Evolutionary conservation across 2,329 filamentous ascomycete genomes (phyloP), one percentile per base, ranked within the genome.

Genomic region (Hypoxylon sp.): DNA sequence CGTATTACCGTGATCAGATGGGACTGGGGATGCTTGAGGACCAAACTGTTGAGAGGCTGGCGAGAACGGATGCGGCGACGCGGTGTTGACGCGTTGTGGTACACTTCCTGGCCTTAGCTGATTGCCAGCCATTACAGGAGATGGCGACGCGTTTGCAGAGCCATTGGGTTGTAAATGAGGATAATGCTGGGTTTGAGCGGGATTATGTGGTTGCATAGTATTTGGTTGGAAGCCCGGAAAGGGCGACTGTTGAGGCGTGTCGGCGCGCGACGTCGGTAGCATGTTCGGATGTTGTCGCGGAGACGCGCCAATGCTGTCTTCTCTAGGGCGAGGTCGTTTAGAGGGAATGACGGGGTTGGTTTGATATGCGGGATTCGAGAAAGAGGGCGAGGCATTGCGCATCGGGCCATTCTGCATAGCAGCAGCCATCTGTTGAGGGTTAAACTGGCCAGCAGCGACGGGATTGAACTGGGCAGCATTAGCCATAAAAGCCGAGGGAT

Each of bases 41-140:
- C 85, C 87, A 74, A 93, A 92, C 75, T 92, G 91, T 73, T 91
- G 90, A 32, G 87, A 86, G 63, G 90, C 90, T 14, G 92, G 92
- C 1, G 92, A 94, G 78, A 97, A 97, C 0, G 93, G 93, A 79
- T 96, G 95, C 2, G 96, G 95, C 32, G 96, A 98, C 46, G 93
- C 91, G 49, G 95, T 98, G 71, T 94, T 91, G 79, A 98, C 93
- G 75, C 94, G 86, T 77, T 94, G 92, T 41, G 91, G 90, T 13
- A 91, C 89, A 74, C 87, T 87, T 76, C 92, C 88, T 34, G 90
- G 87, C 68, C 89, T 88, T 78, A 90, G 84, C 75, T 97, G 94
- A 77, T 91, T 94, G 68, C 89, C 77, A 6, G 76, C 89, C 89
- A 98, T 94, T 69, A 97, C 95, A 28, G 96, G 96, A 5, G 96